phyloP scores from a whole-genome alignment of 495 filamentous ascomycete species.

The Talaromyces proteolyticus region DNA sequence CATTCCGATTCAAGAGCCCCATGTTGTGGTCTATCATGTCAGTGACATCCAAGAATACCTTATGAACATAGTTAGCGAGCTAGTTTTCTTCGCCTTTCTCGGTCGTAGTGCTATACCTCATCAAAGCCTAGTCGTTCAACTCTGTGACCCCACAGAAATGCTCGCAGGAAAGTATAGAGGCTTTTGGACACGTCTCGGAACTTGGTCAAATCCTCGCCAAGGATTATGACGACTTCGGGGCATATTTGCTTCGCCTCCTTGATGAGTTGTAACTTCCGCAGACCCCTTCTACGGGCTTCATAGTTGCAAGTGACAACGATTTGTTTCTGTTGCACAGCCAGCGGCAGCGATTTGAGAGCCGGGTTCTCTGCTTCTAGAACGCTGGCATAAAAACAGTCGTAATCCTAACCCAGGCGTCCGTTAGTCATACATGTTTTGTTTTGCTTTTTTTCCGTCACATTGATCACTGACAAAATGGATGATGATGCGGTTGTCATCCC shows the following conservation, averaged over 20 bases:
- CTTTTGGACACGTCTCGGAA: constrained; percentile 83
- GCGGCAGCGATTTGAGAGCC: constrained; percentile 59
- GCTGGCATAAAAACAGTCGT: constrained; percentile 92
- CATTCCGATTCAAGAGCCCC: constrained; percentile 59
- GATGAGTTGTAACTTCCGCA: constrained; percentile 80
- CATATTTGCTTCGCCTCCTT: constrained; percentile 73
- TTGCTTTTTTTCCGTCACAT: constrained; percentile 2
- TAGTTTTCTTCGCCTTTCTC: constrained; percentile 4
- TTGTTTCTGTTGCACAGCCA: constrained; percentile 79
- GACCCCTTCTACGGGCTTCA: constrained; percentile 68
- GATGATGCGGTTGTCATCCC: constrained; percentile 64
- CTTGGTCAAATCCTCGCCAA: constrained; percentile 79
- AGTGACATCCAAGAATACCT: constrained; percentile 71
- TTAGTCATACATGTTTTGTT: constrained; percentile 6
- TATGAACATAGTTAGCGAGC: constrained; percentile 5
- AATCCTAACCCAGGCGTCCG: constrained; percentile 47
- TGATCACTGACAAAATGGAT: constrained; percentile 80
- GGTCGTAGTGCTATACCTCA: no score
- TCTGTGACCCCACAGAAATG: constrained; percentile 66
- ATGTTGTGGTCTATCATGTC: constrained; percentile 80
- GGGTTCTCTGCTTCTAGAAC: constrained; percentile 81
- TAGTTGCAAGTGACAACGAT: constrained; percentile 97
- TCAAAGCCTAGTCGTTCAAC: constrained; percentile 83
- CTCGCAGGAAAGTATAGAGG: constrained; percentile 63
- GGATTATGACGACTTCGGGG: constrained; percentile 77